Evolutionary conservation across 129 eudicot species (phyloP).

Genomic region (Chrysanthemum makinoi): DNA sequence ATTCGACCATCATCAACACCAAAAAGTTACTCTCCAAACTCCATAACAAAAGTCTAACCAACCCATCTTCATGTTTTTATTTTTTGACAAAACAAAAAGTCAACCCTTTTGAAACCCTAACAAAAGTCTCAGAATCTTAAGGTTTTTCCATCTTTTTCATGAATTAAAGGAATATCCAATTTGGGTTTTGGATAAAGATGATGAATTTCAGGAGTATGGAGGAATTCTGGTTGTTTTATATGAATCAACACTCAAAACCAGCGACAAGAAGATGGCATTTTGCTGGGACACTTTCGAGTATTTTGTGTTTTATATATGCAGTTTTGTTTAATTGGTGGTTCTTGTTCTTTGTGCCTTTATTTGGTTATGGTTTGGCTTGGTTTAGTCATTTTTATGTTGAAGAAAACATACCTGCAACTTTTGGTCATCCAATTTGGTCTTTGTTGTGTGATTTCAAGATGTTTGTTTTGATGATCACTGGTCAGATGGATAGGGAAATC

Average conservation of each 20-base stretch:
- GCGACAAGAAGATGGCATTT: slow-evolving; percentile 97
- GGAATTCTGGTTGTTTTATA: slow-evolving; percentile 84
- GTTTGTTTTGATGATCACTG: slow-evolving; percentile 96
- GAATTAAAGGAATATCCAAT: slow-evolving; percentile 12
- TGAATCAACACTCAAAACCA: slow-evolving; percentile 90
- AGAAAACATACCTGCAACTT: slow-evolving; percentile 86
- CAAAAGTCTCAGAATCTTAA: neutral
- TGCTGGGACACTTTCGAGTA: slow-evolving; percentile 73
- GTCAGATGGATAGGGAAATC: slow-evolving; percentile 95
- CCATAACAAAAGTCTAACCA: neutral
- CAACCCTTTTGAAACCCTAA: slow-evolving; percentile 19
- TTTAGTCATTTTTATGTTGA: slow-evolving; percentile 92
- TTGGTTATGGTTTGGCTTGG: slow-evolving; percentile 94
- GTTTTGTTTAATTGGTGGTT: slow-evolving; percentile 69
- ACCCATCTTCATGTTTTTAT: neutral
- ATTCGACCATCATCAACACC: slow-evolving; percentile 22
- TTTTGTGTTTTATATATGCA: slow-evolving; percentile 54
- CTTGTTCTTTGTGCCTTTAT: slow-evolving; percentile 56
- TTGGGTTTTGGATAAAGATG: slow-evolving; percentile 22
- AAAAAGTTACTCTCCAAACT: neutral
- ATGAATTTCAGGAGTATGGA: slow-evolving; percentile 92
- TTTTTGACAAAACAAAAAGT: neutral
- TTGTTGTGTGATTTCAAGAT: slow-evolving; percentile 89
- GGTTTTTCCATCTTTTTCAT: neutral
- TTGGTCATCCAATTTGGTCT: slow-evolving; percentile 95